Base-by-base conservation (phyloP, 108 stramenopile species). In the Cyclotella sp. region DNA sequence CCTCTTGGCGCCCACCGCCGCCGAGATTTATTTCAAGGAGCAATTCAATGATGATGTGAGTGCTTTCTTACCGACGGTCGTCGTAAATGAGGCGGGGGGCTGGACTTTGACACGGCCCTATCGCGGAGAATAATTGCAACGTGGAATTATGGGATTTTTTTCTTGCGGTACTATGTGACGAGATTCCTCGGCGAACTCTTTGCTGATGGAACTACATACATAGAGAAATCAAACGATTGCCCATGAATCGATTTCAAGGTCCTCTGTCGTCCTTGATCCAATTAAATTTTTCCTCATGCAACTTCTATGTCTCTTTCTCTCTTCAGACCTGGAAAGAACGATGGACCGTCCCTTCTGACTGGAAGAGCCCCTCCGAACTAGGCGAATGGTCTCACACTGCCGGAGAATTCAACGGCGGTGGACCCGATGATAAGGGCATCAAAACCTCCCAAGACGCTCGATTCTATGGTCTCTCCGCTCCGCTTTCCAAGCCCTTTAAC, bases 381-480 rank as follows among this genome's bases (percentile, higher is more conserved):
- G 98, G 98, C 53, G 83, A 85, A 68, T 99, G 99, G 99, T 86
- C 85, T 54, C 94, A 91, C 83, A 97, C 97, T 46, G 90, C 95
- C 27, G 98, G 98, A 15, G 79, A 97, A 76, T 98, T 89, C 89
- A 86, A 94, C 79, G 96, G 86, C 47, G 71, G 60, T 22, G 94
- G 91, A 52, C 86, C 77, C 29, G 86, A 81, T 34, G 97, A 98
- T 90, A 95, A 96, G 85, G 98, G 98, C 49, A 98, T 99, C 76
- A 81, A 98, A 84, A 97, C 97, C 19, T 85, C 89, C 49, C 82
- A 93, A 63, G 95, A 96, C 68, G 94, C 97, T 29, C 90, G 95
- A 53, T 99, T 99, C 82, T 99, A 98, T 84, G 98, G 97, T 22
- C 73, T 99, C 55, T 93, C 93, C 19, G 97, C 98, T 21, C 81